These are phyloP conservation scores for Pisolithus marmoratus DNA, from an alignment of 768 basidiomycete genomes.

Conservation along the genomic window DNA sequence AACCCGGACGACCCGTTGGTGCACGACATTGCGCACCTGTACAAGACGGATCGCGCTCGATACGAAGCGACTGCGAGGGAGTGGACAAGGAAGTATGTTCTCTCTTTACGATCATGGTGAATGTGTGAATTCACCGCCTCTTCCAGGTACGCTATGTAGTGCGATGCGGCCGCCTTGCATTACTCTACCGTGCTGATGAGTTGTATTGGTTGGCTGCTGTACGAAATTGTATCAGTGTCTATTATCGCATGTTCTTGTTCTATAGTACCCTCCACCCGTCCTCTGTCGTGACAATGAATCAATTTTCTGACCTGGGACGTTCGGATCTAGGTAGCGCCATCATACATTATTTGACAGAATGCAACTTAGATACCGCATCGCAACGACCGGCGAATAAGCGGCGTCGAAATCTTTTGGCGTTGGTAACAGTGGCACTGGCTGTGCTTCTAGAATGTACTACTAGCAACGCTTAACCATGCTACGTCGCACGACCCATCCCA, in stretches of 20 bases:
- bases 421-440: too few species aligned
- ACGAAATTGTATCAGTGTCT: conserved; percentile 29
- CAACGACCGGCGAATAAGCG: too few species aligned
- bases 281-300: conserved; percentile 12
- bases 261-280: conserved; percentile 27
- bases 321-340: too few species aligned
- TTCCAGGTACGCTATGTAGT: conserved; percentile 50
- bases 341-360: too few species aligned
- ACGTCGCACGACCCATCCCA: too few species aligned
- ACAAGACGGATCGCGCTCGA: conserved; percentile 97
- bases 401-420: too few species aligned
- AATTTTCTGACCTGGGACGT: neutral
- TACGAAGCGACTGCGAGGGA: conserved; percentile 98
- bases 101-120: neutral
- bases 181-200: conserved; percentile 17
- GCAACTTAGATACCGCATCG: too few species aligned
- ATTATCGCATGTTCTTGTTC: conserved; percentile 28
- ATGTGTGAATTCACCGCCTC: conserved; percentile 1
- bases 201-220: conserved; percentile 27
- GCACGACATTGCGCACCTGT: conserved; percentile 96
- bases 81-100: conserved; percentile 93
- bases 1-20: conserved; percentile 99
- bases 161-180: conserved; percentile 19
- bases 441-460: too few species aligned
- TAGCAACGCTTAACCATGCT: too few species aligned